These are phyloP conservation scores for Debaryomycetaceae sp. DNA, from an alignment of 1,139 yeast species.

Conservation along the genomic window DNA sequence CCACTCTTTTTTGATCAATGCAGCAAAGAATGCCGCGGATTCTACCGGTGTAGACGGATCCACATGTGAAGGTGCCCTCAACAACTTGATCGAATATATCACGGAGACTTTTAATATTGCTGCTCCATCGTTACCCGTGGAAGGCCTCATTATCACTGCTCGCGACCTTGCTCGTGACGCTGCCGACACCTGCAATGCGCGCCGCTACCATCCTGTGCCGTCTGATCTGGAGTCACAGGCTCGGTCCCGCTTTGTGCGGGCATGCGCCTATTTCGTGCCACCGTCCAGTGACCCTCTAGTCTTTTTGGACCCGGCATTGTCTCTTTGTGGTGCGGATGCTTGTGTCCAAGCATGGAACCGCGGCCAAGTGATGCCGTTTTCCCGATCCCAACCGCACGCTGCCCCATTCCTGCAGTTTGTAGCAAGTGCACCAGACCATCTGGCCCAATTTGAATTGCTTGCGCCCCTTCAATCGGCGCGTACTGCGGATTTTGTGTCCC, in stretches of 20 bases:
- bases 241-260: not conserved
- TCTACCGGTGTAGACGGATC: too few species aligned
- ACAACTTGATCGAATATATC: too few species aligned
- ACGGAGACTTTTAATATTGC: too few species aligned
- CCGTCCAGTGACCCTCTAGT: not conserved
- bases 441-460: not conserved
- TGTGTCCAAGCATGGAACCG: not conserved
- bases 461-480: not conserved
- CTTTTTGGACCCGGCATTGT: not conserved
- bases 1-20: too few species aligned
- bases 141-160: not conserved
- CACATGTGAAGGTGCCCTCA: too few species aligned
- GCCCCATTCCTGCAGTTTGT: not conserved
- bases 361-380: not conserved
- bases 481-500: conserved; percentile 4
- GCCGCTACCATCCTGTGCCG: not conserved
- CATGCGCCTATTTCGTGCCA: not conserved
- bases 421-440: not conserved
- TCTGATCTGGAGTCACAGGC: not conserved
- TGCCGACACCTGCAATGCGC: not conserved
- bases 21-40: too few species aligned
- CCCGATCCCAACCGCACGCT: not conserved
- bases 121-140: not conserved
- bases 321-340: not conserved
- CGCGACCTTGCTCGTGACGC: not conserved